Evolutionary conservation across 2,329 filamentous ascomycete genomes (phyloP).

Genomic region (Ophiocordyceps camponoti-floridani): DNA sequence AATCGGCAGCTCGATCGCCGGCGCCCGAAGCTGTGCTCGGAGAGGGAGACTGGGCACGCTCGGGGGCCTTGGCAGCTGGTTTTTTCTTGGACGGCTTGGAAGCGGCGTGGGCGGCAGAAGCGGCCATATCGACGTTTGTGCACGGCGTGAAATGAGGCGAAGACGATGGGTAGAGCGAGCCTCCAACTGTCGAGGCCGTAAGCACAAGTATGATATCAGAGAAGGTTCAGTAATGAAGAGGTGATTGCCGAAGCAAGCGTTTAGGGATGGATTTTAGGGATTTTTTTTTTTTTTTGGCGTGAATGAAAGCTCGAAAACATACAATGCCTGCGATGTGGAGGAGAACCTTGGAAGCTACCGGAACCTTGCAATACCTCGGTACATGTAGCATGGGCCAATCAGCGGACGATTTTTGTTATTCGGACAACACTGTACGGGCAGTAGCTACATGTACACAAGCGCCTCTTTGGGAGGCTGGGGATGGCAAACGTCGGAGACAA

Average conservation of each 20-base stretch:
- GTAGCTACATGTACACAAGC: no score
- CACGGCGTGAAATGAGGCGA: conserved; percentile 1
- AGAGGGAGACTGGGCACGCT: conserved; percentile 36
- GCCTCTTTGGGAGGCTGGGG: no score
- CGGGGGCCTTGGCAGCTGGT: conserved; percentile 26
- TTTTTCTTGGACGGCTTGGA: conserved; percentile 56
- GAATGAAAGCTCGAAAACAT: not conserved
- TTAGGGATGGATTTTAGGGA: not conserved
- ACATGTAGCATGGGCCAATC: not conserved
- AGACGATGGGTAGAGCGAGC: not conserved
- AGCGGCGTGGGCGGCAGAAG: conserved; percentile 40
- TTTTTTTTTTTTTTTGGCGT: not conserved
- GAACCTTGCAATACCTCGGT: not conserved
- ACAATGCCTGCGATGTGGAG: not conserved
- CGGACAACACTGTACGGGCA: no score
- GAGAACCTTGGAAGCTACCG: not conserved
- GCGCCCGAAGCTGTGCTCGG: conserved; percentile 26
- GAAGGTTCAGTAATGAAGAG: not conserved
- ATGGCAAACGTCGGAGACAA: no score
- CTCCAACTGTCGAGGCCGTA: not conserved
- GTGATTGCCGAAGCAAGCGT: not conserved
- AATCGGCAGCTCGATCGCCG: conserved; percentile 33
- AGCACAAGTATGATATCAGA: not conserved
- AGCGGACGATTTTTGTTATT: not conserved
- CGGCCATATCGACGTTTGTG: conserved; percentile 31